Base-by-base conservation (phyloP, 2,329 filamentous ascomycete species). In the Epichloe gansuensis region DNA sequence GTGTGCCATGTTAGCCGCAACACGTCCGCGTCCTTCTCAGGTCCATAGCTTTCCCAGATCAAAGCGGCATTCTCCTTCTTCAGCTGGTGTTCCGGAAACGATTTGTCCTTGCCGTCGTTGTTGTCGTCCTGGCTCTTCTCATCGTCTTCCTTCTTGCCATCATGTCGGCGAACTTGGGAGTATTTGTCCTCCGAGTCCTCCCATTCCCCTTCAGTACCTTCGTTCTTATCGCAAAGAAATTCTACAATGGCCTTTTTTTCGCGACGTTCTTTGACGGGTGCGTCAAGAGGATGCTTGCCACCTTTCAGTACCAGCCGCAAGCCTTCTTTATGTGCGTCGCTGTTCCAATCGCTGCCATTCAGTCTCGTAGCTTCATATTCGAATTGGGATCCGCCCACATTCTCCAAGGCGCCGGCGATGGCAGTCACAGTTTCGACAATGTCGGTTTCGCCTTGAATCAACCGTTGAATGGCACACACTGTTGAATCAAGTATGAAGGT, bases 1-100 rank as follows among this genome's bases (percentile, higher is more conserved):
- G 91, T 96, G 63, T 78, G 74, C 91, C 91, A 98, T 38, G 85
- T 83, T 62, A 97, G 66, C 51, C 82, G 80, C 57, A 97, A 68
- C 11, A 88, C 78, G 27, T 76, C 71, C 7, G 71, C 71, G 39
- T 81, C 78, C 21, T 76, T 75, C 50, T 81, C 75, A 3, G 64
- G 60, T 42, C 76, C 78, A 67, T 93, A 96, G 60, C 84, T 81
- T 54, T 87, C 75, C 69, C 89, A 95, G 54, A 84, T 73, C 54
- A 97, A 72, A 56, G 86, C 86, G 11, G 80, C 76, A 48, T 74
- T 70, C 4, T 76, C 68, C 55, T 78, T 76, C 54, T 72, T 67
- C 49, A 79, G 69, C 59, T 82, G 77, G 54, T 69, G 68, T 56
- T 81, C 76, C 46, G 72, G 66, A 11, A 62, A 66, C 12, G 64